Conservation (phyloP, 495 filamentous ascomycete species). For the Hyaloscypha variabilis region DNA sequence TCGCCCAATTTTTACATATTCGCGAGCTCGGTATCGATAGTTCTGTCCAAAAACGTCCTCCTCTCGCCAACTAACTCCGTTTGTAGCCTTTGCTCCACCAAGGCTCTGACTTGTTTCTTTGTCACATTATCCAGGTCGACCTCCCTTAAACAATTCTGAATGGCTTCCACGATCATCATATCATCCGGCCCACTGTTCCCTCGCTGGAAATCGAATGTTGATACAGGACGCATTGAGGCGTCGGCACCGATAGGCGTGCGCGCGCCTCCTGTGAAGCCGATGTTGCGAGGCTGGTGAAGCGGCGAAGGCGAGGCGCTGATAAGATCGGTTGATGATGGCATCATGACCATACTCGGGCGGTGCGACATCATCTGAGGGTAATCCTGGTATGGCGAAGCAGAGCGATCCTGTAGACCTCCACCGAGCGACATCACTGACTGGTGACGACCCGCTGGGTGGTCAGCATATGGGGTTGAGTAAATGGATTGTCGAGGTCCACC, state of each 20-base stretch:
- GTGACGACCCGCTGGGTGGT: conserved; percentile 28
- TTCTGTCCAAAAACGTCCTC: conserved; percentile 79
- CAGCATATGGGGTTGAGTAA: conserved; percentile 28
- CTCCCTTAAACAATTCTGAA: conserved; percentile 80
- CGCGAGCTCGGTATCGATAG: conserved; percentile 91
- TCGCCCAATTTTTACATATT: conserved; percentile 70
- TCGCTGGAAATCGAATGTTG: conserved; percentile 78
- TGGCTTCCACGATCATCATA: conserved; percentile 77
- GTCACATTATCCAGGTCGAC: conserved; percentile 95
- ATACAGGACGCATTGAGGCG: conserved; percentile 54
- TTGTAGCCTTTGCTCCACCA: conserved; percentile 91
- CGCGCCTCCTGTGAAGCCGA: conserved; percentile 42
- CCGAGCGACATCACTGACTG: conserved; percentile 56
- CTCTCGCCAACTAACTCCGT: conserved; percentile 83
- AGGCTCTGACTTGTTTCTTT: conserved; percentile 93
- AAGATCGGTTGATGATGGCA: conserved; percentile 25
- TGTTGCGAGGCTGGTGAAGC: conserved; percentile 37
- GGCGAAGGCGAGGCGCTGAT: conserved; percentile 19
- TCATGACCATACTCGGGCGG: conserved; percentile 30
- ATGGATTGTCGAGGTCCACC: conserved; percentile 61
- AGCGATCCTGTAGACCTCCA: conserved; percentile 34
- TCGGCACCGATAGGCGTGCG: conserved; percentile 45
- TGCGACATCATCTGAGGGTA: conserved; percentile 33
- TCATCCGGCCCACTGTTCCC: conserved; percentile 68
- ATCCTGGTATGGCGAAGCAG: conserved; percentile 54